Conservation (phyloP, 1,284 basidiomycete species). For the Trichosporon inkin region DNA sequence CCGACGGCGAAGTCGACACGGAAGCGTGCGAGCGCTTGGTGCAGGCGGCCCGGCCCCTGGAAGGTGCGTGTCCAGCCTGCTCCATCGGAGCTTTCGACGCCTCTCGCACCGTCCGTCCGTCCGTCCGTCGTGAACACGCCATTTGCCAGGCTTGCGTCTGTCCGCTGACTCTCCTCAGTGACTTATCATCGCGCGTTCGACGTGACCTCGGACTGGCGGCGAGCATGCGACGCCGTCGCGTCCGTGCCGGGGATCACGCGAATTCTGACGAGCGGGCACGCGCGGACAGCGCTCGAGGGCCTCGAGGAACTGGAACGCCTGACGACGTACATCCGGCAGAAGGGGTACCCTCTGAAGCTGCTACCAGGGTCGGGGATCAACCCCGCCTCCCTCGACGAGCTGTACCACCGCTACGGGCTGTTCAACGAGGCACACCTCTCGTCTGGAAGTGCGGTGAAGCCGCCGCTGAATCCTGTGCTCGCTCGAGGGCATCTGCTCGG, state of each 20-base stretch:
- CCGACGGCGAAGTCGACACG: constrained; percentile 61
- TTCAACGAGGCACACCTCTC: constrained; percentile 46
- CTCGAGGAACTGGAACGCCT: constrained; percentile 54
- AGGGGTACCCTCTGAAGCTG: constrained; percentile 53
- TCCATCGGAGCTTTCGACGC: background rate
- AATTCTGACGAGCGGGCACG: constrained; percentile 64
- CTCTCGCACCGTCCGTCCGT: too few relatives aligned
- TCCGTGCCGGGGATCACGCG: constrained; percentile 63
- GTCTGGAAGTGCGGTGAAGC: constrained; percentile 15
- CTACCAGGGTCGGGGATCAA: constrained; percentile 30
- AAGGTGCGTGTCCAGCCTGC: constrained; percentile 53
- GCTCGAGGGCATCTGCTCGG: constrained; percentile 19
- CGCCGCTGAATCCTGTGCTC: background rate
- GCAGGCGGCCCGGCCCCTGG: constrained; percentile 59
- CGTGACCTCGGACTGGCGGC: constrained; percentile 58
- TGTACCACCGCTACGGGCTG: constrained; percentile 36
- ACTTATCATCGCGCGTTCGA: constrained; percentile 81
- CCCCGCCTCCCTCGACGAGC: constrained; percentile 13
- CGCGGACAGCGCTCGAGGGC: constrained; percentile 22
- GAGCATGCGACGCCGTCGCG: constrained; percentile 59
- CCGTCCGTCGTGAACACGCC: too few relatives aligned
- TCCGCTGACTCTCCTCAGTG: too few relatives aligned
- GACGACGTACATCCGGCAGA: constrained; percentile 63
- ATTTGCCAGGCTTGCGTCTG: too few relatives aligned
- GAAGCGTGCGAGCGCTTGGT: constrained; percentile 50